Conservation (phyloP, 768 basidiomycete species). For the Termitomyces sp. region DNA sequence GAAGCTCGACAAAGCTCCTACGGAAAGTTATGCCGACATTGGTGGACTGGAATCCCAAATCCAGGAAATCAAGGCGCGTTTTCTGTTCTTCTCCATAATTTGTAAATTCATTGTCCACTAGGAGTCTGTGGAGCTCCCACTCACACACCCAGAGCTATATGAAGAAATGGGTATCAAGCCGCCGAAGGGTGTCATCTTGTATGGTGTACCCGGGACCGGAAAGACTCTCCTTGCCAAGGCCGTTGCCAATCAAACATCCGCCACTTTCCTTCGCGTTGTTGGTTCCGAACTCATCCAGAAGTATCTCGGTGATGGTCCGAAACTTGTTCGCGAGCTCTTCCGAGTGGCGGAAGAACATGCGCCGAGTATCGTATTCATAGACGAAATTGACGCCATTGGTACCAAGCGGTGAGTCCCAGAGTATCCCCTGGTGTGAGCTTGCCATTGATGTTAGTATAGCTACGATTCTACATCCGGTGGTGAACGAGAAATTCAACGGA, state of each 20-base stretch:
- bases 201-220: constrained; percentile 97
- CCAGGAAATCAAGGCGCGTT: constrained; percentile 92
- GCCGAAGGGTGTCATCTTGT: constrained; percentile 99
- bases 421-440: not conserved
- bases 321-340: constrained; percentile 96
- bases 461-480: constrained; percentile 99
- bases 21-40: constrained; percentile 97
- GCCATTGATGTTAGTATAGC: constrained; percentile 35
- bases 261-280: constrained; percentile 95
- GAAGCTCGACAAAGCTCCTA: constrained; percentile 99
- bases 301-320: constrained; percentile 98
- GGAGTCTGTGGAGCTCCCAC: constrained; percentile 97
- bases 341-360: constrained; percentile 96
- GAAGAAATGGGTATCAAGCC: constrained; percentile 99
- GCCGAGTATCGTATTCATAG: constrained; percentile 98
- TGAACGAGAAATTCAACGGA: constrained; percentile 98
- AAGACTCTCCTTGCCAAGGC: constrained; percentile 98
- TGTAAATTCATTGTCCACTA: constrained; percentile 26
- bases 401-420: constrained; percentile 79
- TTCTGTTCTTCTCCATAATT: not conserved
- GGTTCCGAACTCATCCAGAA: constrained; percentile 99
- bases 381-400: constrained; percentile 98
- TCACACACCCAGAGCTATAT: constrained; percentile 97
- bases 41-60: constrained; percentile 97
- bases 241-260: constrained; percentile 97